Evolutionary conservation across 1,139 yeast genomes (phyloP).

Genomic region (Suhomyces panamericanus): DNA sequence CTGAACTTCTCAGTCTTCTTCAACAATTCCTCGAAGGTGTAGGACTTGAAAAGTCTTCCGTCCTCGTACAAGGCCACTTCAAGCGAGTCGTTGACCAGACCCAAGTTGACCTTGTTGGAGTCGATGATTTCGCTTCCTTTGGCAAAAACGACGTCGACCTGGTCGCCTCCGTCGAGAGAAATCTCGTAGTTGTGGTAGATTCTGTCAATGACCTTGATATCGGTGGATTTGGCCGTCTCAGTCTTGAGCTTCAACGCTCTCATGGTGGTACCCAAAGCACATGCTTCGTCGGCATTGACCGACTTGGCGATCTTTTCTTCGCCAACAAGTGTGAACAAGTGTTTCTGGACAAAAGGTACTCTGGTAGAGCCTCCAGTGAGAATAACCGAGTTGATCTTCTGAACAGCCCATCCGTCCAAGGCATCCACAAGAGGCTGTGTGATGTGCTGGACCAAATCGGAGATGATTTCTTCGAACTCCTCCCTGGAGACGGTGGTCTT

Average conservation of each 20-base stretch:
- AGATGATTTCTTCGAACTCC: conserved; percentile 67
- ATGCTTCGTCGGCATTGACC: conserved; percentile 95
- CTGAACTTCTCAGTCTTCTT: conserved; percentile 45
- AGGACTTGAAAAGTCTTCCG: conserved; percentile 46
- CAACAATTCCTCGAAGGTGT: conserved; percentile 29
- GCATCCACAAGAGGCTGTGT: conserved; percentile 59
- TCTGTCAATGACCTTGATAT: conserved; percentile 61
- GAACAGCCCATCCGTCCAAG: conserved; percentile 35
- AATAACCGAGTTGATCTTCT: conserved; percentile 64
- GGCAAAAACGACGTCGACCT: conserved; percentile 41
- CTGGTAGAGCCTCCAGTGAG: conserved; percentile 92
- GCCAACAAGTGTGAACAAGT: conserved; percentile 53
- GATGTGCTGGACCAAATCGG: conserved; percentile 46
- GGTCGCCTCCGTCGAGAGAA: conserved; percentile 32
- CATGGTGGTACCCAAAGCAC: conserved; percentile 83
- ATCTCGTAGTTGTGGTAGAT: conserved; percentile 45
- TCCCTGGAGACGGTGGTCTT: conserved; percentile 63
- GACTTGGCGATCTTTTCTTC: conserved; percentile 73
- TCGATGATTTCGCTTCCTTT: conserved; percentile 39
- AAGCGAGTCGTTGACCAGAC: conserved; percentile 32
- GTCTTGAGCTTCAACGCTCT: conserved; percentile 64
- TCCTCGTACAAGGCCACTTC: conserved; percentile 55
- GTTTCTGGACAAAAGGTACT: conserved; percentile 79
- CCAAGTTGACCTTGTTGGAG: conserved; percentile 32
- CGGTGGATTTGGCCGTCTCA: conserved; percentile 56